A percentile compares a stretch with the other conserved stretches of the same genome.
Conservation (phyloP, 179 eudicot species). For the Camellia oleifera region DNA sequence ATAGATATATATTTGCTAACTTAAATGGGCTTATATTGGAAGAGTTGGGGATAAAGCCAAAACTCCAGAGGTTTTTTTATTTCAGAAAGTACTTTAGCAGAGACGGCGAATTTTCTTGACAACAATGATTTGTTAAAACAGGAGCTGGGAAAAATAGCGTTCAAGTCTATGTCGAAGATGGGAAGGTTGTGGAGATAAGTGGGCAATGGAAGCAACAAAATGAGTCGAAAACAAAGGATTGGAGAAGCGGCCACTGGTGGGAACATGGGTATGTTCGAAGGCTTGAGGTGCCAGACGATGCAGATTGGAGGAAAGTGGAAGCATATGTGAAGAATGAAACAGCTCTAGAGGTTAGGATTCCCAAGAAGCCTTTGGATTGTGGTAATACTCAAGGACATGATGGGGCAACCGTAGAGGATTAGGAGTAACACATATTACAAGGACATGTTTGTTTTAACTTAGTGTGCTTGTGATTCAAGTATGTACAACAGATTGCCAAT, state of each 20-base stretch:
- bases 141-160: slow-evolving; percentile 43
- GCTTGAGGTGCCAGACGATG: slow-evolving; percentile 75
- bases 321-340: slow-evolving; percentile 46
- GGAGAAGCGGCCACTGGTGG: slow-evolving; percentile 88
- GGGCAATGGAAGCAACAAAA: slow-evolving; percentile 57
- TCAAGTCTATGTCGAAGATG: slow-evolving; percentile 62
- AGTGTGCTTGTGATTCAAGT: not conserved
- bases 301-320: slow-evolving; percentile 63
- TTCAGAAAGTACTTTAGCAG: not conserved
- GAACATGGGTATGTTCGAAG: slow-evolving; percentile 77
- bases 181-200: slow-evolving; percentile 70
- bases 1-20: not conserved
- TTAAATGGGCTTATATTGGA: not conserved
- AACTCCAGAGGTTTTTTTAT: slow-evolving; percentile 13
- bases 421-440: not conserved
- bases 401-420: not conserved
- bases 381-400: slow-evolving; percentile 26
- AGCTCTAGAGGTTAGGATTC: slow-evolving; percentile 62
- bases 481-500: not conserved
- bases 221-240: slow-evolving; percentile 45
- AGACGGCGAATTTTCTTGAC: slow-evolving; percentile 11
- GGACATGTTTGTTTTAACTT: not conserved
- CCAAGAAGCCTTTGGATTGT: slow-evolving; percentile 40
- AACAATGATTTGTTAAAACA: slow-evolving; percentile 26
- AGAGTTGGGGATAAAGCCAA: slow-evolving; percentile 5